Percentiles rank a stretch among this genome's conserved stretches.
These are phyloP conservation scores for Saturnispora saitoi DNA, from an alignment of 805 yeast species.

Conservation along the genomic window DNA sequence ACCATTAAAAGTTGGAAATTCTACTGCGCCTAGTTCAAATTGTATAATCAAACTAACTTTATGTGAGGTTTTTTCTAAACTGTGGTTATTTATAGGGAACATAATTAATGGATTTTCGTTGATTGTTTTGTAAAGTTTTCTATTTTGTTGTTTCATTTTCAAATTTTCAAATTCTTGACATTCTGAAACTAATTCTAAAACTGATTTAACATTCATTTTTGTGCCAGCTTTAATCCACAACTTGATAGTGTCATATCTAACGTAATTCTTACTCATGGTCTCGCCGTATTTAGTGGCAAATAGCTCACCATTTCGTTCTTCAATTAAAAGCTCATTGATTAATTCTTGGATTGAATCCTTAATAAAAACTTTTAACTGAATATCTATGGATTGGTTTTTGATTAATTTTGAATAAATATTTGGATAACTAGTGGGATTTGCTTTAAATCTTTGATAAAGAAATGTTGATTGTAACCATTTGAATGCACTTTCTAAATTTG, in stretches of 20 bases:
- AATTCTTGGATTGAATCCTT: conserved; percentile 27
- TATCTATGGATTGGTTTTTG: not conserved
- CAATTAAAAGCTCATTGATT: conserved; percentile 26
- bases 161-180: conserved; percentile 35
- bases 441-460: conserved; percentile 60
- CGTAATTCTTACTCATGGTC: conserved; percentile 42
- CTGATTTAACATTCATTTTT: conserved; percentile 14
- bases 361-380: conserved; percentile 7
- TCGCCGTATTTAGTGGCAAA: conserved; percentile 35
- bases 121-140: conserved; percentile 35
- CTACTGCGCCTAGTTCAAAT: conserved; percentile 42
- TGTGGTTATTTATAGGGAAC: conserved; percentile 29
- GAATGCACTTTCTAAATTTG: conserved; percentile 55
- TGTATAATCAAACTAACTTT: conserved; percentile 39
- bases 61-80: conserved; percentile 25
- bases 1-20: conserved; percentile 37
- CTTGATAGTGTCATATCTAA: conserved; percentile 37
- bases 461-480: conserved; percentile 71
- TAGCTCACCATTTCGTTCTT: conserved; percentile 12
- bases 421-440: conserved; percentile 66
- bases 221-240: conserved; percentile 20
- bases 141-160: conserved; percentile 37
- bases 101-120: conserved; percentile 32
- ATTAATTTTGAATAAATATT: conserved; percentile 33
- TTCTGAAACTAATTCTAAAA: conserved; percentile 25